phyloP scores from a whole-genome alignment of 2,329 filamentous ascomycete genomes.

The Fusarium fracticaudum region DNA sequence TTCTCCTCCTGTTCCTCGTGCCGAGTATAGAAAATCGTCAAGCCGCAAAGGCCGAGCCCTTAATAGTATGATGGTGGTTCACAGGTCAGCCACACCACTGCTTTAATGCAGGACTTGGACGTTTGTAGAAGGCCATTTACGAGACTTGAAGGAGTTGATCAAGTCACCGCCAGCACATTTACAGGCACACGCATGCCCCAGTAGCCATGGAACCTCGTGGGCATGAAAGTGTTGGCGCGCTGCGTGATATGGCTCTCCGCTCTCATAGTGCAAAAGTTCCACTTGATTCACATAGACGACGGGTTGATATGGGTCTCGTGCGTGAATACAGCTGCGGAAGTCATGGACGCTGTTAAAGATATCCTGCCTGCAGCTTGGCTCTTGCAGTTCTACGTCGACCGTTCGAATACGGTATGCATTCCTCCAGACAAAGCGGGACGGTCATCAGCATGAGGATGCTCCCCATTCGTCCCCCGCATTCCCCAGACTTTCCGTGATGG shows the following conservation, averaged over 20 bases:
- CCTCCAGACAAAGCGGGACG: slow-evolving; percentile 1
- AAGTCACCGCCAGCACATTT: slow-evolving; percentile 11
- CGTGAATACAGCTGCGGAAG: slow-evolving; percentile 10
- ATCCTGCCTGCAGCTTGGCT: slow-evolving; percentile 10
- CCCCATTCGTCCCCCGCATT: slow-evolving; percentile 31
- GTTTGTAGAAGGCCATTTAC: slow-evolving; percentile 32
- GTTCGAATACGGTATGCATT: slow-evolving; percentile 3
- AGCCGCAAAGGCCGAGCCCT: slow-evolving; percentile 19
- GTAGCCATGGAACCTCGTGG: slow-evolving; percentile 11
- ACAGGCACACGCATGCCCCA: neutral
- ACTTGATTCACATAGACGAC: slow-evolving; percentile 13
- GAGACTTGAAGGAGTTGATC: neutral
- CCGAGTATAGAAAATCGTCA: slow-evolving; percentile 6
- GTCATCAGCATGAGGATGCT: slow-evolving; percentile 7
- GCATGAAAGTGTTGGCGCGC: slow-evolving; percentile 1
- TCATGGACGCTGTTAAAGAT: slow-evolving; percentile 14
- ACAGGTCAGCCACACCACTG: slow-evolving; percentile 29
- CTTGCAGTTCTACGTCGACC: slow-evolving; percentile 22
- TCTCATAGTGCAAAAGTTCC: slow-evolving; percentile 34
- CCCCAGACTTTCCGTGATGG: slow-evolving; percentile 31
- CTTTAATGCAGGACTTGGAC: slow-evolving; percentile 20
- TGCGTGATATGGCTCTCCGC: slow-evolving; percentile 30
- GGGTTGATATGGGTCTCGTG: slow-evolving; percentile 23
- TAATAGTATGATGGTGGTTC: slow-evolving; percentile 11
- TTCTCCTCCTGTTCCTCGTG: slow-evolving; percentile 1